Evolutionary conservation across 2,329 filamentous ascomycete genomes (phyloP).

Genomic region (Fusarium nisikadoi): DNA sequence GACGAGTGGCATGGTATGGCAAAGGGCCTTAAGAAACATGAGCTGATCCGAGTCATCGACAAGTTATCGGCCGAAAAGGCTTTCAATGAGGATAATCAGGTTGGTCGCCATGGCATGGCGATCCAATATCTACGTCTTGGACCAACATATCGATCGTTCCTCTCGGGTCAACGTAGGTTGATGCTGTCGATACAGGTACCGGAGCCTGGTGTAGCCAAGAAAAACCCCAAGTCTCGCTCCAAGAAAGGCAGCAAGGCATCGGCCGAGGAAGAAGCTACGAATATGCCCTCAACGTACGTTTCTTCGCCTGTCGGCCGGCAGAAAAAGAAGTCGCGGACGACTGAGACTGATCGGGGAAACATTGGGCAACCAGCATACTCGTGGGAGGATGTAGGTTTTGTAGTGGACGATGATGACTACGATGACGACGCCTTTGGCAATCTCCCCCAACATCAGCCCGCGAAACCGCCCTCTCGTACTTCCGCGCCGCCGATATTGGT

Average conservation of each 20-base stretch:
- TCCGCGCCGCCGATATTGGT: slow-evolving; percentile 68
- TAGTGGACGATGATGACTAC: slow-evolving; percentile 53
- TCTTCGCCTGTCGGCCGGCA: slow-evolving; percentile 62
- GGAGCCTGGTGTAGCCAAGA: slow-evolving; percentile 46
- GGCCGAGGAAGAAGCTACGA: slow-evolving; percentile 52
- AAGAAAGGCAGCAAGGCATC: slow-evolving; percentile 53
- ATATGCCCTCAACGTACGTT: slow-evolving; percentile 58
- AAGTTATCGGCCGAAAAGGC: slow-evolving; percentile 78
- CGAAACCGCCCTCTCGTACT: slow-evolving; percentile 47
- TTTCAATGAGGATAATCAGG: slow-evolving; percentile 73
- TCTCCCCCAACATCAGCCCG: slow-evolving; percentile 52
- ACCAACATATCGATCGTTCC: slow-evolving; percentile 54
- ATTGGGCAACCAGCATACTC: slow-evolving; percentile 55
- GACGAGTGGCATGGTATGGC: slow-evolving; percentile 75
- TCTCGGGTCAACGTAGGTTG: slow-evolving; percentile 58
- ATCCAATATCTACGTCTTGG: slow-evolving; percentile 74
- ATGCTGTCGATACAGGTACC: slow-evolving; percentile 56
- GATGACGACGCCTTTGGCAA: slow-evolving; percentile 59
- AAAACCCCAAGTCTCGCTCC: slow-evolving; percentile 46
- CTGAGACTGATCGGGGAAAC: slow-evolving; percentile 50
- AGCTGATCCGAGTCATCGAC: slow-evolving; percentile 87
- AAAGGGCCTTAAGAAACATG: slow-evolving; percentile 74
- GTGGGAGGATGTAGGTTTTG: slow-evolving; percentile 58
- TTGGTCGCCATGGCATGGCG: slow-evolving; percentile 69
- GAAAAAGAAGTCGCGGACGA: slow-evolving; percentile 40